phyloP scores from a whole-genome alignment of 108 stramenopile genomes.

The Cylindrotheca fusiformis region DNA sequence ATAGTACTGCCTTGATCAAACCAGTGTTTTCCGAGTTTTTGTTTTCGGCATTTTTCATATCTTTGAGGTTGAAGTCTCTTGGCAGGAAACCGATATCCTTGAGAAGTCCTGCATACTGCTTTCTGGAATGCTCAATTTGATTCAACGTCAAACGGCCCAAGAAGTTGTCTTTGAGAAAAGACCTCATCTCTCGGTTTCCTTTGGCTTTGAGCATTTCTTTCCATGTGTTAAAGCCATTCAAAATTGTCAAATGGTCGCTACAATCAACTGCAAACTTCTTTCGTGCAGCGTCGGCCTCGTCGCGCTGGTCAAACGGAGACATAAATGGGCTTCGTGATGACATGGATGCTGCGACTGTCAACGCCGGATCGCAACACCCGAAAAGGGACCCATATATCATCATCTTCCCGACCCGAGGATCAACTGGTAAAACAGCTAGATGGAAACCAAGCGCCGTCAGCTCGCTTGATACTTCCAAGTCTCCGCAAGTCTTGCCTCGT shows the following conservation, averaged over 20 bases:
- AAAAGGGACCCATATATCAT: conserved; percentile 83
- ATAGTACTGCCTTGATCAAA: conserved; percentile 78
- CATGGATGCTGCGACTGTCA: conserved; percentile 88
- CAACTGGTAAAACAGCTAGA: conserved; percentile 82
- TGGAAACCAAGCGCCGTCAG: conserved; percentile 92
- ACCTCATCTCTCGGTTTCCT: conserved; percentile 37
- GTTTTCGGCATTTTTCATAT: conserved; percentile 24
- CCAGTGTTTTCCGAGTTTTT: conserved; percentile 49
- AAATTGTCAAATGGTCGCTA: conserved; percentile 78
- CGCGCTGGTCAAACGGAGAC: conserved; percentile 71
- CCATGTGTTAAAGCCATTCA: conserved; percentile 77
- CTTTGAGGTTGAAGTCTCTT: conserved; percentile 21
- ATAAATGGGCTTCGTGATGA: conserved; percentile 73
- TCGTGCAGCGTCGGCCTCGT: conserved; percentile 74
- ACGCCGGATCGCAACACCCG: conserved; percentile 76
- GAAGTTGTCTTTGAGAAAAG: conserved; percentile 72
- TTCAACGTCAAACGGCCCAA: conserved; percentile 58
- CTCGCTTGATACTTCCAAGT: conserved; percentile 32
- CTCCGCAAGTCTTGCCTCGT: conserved; percentile 7
- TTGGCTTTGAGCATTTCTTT: conserved; percentile 27
- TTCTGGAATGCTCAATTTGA: conserved; percentile 70
- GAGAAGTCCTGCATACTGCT: conserved; percentile 63
- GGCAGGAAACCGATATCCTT: conserved; percentile 62
- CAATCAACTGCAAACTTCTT: conserved; percentile 53
- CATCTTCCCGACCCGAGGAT: conserved; percentile 91